These are phyloP conservation scores for Colletotrichum incanum DNA, from an alignment of 2,329 filamentous ascomycete genomes.

Conservation along the genomic window DNA sequence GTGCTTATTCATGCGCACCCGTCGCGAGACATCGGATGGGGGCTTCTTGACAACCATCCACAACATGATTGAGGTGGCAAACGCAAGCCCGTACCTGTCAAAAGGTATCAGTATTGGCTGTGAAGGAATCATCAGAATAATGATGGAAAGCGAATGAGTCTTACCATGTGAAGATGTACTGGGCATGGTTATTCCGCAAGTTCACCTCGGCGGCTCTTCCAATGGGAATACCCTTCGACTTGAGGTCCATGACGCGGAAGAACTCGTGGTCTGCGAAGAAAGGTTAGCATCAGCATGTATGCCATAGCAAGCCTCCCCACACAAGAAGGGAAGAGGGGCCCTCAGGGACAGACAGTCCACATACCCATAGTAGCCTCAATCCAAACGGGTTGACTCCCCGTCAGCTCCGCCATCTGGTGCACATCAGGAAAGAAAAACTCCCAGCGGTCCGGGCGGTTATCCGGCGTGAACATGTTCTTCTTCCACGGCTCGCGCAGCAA, in stretches of 20 bases:
- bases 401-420: slow-evolving; percentile 86
- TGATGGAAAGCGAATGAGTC: background rate
- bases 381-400: slow-evolving; percentile 91
- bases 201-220: slow-evolving; percentile 92
- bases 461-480: slow-evolving; percentile 97
- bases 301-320: slow-evolving; percentile 1
- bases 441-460: slow-evolving; percentile 85
- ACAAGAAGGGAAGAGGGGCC: no score
- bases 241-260: slow-evolving; percentile 81
- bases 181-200: slow-evolving; percentile 94
- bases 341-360: slow-evolving; percentile 40
- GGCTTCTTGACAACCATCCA: slow-evolving; percentile 96
- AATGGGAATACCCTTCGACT: slow-evolving; percentile 88
- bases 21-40: slow-evolving; percentile 78
- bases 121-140: background rate
- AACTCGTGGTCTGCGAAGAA: slow-evolving; percentile 79
- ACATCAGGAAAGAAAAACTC: slow-evolving; percentile 98
- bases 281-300: slow-evolving; percentile 28
- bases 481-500: slow-evolving; percentile 91
- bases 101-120: slow-evolving; percentile 26
- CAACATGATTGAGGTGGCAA: slow-evolving; percentile 94
- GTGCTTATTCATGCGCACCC: slow-evolving; percentile 82
- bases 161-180: slow-evolving; percentile 99
- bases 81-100: slow-evolving; percentile 84
- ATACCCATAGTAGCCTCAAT: slow-evolving; percentile 95